Evolutionary conservation across 1,139 yeast genomes (phyloP), one percentile per base, ranked within the genome.

Genomic region (Debaryomyces sp.): DNA sequence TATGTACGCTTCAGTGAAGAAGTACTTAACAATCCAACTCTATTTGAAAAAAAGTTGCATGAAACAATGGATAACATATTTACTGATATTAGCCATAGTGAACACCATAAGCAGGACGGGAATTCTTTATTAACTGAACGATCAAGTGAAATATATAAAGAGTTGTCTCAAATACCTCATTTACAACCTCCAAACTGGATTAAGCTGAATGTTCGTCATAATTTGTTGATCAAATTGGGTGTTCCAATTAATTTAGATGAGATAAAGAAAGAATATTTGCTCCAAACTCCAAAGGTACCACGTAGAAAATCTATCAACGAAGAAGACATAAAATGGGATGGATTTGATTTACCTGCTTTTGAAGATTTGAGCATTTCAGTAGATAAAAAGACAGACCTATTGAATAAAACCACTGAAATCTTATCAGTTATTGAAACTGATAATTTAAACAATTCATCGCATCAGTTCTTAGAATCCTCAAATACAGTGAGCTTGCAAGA

Each of bases 161-260:
- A 71, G 46, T 59, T 81, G 21, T 67, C 79, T 0, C 62, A 67
- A 9, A 53, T 68, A 13, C 82, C 82, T 1, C 71, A 72, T 47
- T 62, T 78, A 41, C 73, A 70, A 30, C 84, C 83, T 0, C 73
- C 77, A 27, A 82, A 80, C 55, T 85, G 90, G 90, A 71, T 72
- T 32, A 73, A 74, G 48, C 81, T 82, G 67, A 75, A 80, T 30
- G 74, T 84, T 24, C 77, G 89, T 37, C 80, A 84, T 54, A 75
- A 77, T 53, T 63, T 85, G 43, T 68, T 85, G 40, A 73, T 82
- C 13, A 75, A 80, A 12, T 66, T 84, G 37, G 87, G 87, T 0
- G 75, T 84, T 7, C 87, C 88, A 0, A 75, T 83, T 36, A 81
- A 82, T 54, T 64, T 82, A 33, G 87, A 82, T 58, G 83, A 80